Evolutionary conservation across 164 flowering plant species (phyloP).

Genomic region (Vitis riparia): DNA sequence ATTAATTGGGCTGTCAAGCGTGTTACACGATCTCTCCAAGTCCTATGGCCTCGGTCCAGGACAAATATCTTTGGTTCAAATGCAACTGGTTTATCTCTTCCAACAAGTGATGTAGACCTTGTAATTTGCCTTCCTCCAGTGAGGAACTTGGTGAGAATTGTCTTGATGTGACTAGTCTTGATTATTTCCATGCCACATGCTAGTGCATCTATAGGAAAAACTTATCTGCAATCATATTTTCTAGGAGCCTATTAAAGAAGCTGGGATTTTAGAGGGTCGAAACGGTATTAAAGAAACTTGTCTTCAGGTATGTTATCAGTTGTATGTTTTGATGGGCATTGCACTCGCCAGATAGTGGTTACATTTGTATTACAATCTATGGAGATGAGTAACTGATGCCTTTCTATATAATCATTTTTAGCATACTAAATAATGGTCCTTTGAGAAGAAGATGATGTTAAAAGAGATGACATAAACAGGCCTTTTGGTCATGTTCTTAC

Average conservation of each 20-base stretch:
- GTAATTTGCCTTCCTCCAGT: constrained; percentile 98
- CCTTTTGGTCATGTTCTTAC: too few species aligned
- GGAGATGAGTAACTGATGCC: too few species aligned
- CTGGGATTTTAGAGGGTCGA: constrained; percentile 97
- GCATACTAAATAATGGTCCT: too few species aligned
- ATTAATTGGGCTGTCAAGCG: constrained; percentile 96
- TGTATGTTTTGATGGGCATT: too few species aligned
- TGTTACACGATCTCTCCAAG: constrained; percentile 92
- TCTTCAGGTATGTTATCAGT: constrained; percentile 68
- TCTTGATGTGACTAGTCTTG: constrained; percentile 4
- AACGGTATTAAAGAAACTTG: constrained; percentile 99
- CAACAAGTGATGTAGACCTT: constrained; percentile 96
- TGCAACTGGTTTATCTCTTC: constrained; percentile 94
- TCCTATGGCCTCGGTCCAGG: constrained; percentile 93
- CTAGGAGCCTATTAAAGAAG: constrained; percentile 99
- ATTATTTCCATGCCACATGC: constrained; percentile 1
- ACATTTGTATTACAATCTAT: too few species aligned
- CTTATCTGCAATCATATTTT: constrained; percentile 2
- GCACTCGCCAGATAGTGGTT: too few species aligned
- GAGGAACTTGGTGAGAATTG: constrained; percentile 75
- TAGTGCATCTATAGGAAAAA: background rate
- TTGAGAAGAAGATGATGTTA: too few species aligned
- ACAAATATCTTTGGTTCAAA: constrained; percentile 90
- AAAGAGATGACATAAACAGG: too few species aligned
- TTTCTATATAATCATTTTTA: too few species aligned